Base-by-base conservation (phyloP, 2,329 filamentous ascomycete genomes). In the Raffaelea deltoideospora region DNA sequence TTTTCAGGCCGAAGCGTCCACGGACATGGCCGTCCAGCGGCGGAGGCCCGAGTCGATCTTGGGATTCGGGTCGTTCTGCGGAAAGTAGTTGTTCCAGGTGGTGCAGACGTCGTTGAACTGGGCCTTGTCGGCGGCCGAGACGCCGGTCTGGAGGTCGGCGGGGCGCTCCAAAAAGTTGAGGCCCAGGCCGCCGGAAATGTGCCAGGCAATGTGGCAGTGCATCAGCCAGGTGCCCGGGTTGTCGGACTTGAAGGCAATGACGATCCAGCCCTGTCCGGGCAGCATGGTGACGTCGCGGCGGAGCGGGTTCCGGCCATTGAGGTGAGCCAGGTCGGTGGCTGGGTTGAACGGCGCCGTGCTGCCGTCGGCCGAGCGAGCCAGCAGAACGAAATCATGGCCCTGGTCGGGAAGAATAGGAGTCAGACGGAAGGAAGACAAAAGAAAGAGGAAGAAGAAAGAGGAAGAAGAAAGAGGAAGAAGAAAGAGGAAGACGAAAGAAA, bases 141-240 rank as follows among this genome's bases (percentile, higher is more conserved):
- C 14, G 20, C 5, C 3, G 14, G 4, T n/a, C 13, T 19, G 11
- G 31, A 23, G 24, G 14, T 33, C 31, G n/a, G 7, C n/a, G 14
- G 44, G 37, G 14, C 43, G 41, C 42, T 50, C 68, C 10, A 70
- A 39, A 43, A 70, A 68, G 48, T 69, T 66, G 31, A 68, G 47
- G 5, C 57, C 63, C 4, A 70, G 55, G 31, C 63, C 65, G 41
- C 58, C 55, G 23, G 49, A 51, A 11, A 63, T 53, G 46, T 70
- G 66, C 63, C 58, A 65, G 17, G 59, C 58, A 44, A 65, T 63
- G 45, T 64, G 60, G 48, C 60, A 64, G 43, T 64, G 60, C 47
- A 64, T 50, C 33, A 61, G 43, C 60, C 61, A 64, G 13, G 55
- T 48, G 30, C 65, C 65, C 0, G 65, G 65, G 41, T 69, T 68